Evolutionary conservation across 1,284 basidiomycete species (phyloP).

Genomic region (Marasmius fiardii): DNA sequence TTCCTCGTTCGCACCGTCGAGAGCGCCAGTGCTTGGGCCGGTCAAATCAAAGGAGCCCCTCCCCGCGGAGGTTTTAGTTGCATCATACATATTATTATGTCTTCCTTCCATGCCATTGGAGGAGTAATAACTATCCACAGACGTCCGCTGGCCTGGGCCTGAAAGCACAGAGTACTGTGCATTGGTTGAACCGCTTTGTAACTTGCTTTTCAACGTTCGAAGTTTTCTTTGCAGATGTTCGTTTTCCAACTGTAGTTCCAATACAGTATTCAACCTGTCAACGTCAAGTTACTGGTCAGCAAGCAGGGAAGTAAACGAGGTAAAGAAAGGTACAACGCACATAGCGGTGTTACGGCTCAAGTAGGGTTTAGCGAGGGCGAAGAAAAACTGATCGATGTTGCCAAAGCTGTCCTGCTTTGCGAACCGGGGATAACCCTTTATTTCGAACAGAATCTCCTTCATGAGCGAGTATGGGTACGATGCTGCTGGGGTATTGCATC

Average conservation of each 20-base stretch:
- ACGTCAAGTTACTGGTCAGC: background rate
- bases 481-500: conserved; percentile 24
- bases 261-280: conserved; percentile 67
- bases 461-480: conserved; percentile 7
- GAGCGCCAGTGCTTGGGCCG: background rate
- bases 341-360: conserved; percentile 70
- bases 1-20: conserved; percentile 26
- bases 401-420: conserved; percentile 29
- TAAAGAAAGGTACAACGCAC: conserved; percentile 37
- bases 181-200: background rate
- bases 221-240: conserved; percentile 60
- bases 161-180: conserved; percentile 8
- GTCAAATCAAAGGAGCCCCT: conserved; percentile 7
- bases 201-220: conserved; percentile 32
- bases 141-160: conserved; percentile 1
- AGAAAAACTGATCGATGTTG: conserved; percentile 51
- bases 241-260: conserved; percentile 79
- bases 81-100: background rate
- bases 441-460: conserved; percentile 66
- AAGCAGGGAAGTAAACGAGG: conserved; percentile 1
- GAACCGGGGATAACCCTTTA: conserved; percentile 66
- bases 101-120: background rate
- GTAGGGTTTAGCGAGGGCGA: conserved; percentile 74
- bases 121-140: conserved; percentile 5
- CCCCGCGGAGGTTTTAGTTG: background rate